Base-by-base conservation (phyloP, 1,284 basidiomycete genomes). In the Neonothopanus nambi region DNA sequence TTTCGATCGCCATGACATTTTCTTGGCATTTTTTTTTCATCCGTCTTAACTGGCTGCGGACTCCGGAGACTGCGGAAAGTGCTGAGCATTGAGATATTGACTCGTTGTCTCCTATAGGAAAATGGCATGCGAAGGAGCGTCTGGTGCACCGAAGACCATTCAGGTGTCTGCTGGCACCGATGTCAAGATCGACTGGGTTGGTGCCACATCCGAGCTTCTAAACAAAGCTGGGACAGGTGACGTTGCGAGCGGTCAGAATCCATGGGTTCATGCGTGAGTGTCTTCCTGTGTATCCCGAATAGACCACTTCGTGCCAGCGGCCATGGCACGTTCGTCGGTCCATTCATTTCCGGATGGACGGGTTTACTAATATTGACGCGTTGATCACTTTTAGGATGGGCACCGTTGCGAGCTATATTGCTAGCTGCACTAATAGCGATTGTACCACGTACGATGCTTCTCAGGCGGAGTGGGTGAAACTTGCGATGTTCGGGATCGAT, bases 261-360 rank as follows among this genome's bases (percentile, higher is more conserved):
- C 51, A 38, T 56, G 50, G 46, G 55, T 52, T 18, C 55, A 56
- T 33, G 55, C 50, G 54, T 55, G 18, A 51, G 54, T 51, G 8
- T 33, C 40, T 35, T n/a, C n/a, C n/a, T n/a, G n/a, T n/a, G n/a
- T n/a, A n/a, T n/a, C n/a, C n/a, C n/a, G n/a, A n/a, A n/a, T n/a
- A n/a, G n/a, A n/a, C n/a, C n/a, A n/a, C n/a, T n/a, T n/a, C n/a
- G n/a, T n/a, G n/a, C n/a, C n/a, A n/a, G n/a, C n/a, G n/a, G n/a
- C n/a, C n/a, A n/a, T n/a, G n/a, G n/a, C n/a, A n/a, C n/a, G n/a
- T n/a, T n/a, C n/a, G n/a, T n/a, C n/a, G n/a, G n/a, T n/a, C n/a
- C n/a, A n/a, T n/a, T n/a, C n/a, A n/a, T n/a, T n/a, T n/a, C n/a
- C n/a, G n/a, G n/a, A n/a, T n/a, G n/a, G n/a, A n/a, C n/a, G n/a